Base-by-base conservation (phyloP, 73 alveolate genomes). In the Paramecium pentaurelia region DNA sequence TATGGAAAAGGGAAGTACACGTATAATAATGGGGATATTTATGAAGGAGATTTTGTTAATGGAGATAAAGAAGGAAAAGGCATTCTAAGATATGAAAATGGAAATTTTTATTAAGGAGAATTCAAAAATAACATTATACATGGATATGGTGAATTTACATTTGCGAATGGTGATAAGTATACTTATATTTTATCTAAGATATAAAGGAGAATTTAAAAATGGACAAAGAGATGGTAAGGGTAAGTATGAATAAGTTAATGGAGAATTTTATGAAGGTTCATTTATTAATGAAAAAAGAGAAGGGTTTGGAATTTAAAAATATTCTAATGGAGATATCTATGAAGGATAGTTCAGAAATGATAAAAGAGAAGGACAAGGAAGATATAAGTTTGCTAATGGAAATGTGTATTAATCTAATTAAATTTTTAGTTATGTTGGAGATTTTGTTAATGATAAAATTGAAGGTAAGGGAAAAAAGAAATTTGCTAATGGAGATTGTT, bases 281-380 rank as follows among this genome's bases (percentile, higher is more conserved):
- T 97, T 99, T 98, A 98, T 97, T 93, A 97, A 97, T 92, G 99
- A 98, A 42, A 86, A 96, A 93, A 95, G 97, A 18, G 93, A 94
- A 27, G 99, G 99, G 2, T 92, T 93, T 38, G 99, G 97, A 40
- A 68, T 80, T 64, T 93, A 93, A 18, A 34, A 68, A 10, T 87
- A 80, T 49, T 30, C 30, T 6, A 64, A 87, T 68, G 71, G 86
- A 38, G 84, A 75, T 20, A 38, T 68, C n/a, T 87, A 64, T 38
- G 54, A 64, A 22, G 93, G 93, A 5, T 87, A 87, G 6, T 87
- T 87, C 6, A 60, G 75, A 68, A 64, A 59, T 40, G 93, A 80
- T 8, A 36, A 58, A 36, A 87, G 93, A 18, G 88, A 87, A 36
- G 93, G 93, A 6, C 28, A 64, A 64, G 84, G 47, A 64, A 32